A percentile compares a stretch with the other conserved stretches of the same genome.
phyloP scores from a whole-genome alignment of 805 yeast genomes.

The Kodamaea nitidulidarum region DNA sequence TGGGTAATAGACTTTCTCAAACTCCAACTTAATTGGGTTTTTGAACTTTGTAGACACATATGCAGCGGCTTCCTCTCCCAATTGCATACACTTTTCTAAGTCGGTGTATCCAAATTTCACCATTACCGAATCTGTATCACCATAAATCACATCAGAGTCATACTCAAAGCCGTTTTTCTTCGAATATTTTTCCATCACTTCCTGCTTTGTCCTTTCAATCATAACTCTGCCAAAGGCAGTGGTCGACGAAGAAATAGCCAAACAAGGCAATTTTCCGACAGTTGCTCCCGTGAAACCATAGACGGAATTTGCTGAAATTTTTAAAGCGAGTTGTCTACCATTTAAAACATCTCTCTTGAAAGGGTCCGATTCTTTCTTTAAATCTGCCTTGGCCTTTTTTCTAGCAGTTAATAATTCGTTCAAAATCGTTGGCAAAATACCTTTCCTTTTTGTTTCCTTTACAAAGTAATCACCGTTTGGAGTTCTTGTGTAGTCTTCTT shows the following conservation, averaged over 20 bases:
- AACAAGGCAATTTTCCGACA: slow-evolving; percentile 92
- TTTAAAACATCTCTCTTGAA: slow-evolving; percentile 89
- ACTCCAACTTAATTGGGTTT: slow-evolving; percentile 89
- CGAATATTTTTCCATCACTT: slow-evolving; percentile 75
- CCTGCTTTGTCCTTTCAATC: slow-evolving; percentile 88
- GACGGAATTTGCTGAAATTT: slow-evolving; percentile 96
- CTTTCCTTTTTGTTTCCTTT: slow-evolving; percentile 63
- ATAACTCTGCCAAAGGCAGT: slow-evolving; percentile 95
- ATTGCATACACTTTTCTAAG: slow-evolving; percentile 76
- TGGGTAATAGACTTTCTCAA: slow-evolving; percentile 95
- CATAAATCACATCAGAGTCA: slow-evolving; percentile 90
- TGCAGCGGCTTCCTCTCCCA: slow-evolving; percentile 93
- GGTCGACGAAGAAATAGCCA: slow-evolving; percentile 91
- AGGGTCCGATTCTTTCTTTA: slow-evolving; percentile 91
- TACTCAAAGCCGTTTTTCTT: slow-evolving; percentile 78
- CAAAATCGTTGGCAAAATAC: slow-evolving; percentile 87
- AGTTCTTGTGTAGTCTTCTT: slow-evolving; percentile 76
- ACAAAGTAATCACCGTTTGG: slow-evolving; percentile 94
- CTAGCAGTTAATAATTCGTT: slow-evolving; percentile 87
- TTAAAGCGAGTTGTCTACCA: slow-evolving; percentile 95
- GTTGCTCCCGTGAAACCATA: slow-evolving; percentile 99
- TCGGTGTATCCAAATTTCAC: slow-evolving; percentile 89
- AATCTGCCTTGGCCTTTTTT: slow-evolving; percentile 85
- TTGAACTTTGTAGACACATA: slow-evolving; percentile 75
- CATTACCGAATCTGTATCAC: slow-evolving; percentile 99